Base-by-base conservation (phyloP, 306 rosid species). In the Casuarina cunninghamiana region DNA sequence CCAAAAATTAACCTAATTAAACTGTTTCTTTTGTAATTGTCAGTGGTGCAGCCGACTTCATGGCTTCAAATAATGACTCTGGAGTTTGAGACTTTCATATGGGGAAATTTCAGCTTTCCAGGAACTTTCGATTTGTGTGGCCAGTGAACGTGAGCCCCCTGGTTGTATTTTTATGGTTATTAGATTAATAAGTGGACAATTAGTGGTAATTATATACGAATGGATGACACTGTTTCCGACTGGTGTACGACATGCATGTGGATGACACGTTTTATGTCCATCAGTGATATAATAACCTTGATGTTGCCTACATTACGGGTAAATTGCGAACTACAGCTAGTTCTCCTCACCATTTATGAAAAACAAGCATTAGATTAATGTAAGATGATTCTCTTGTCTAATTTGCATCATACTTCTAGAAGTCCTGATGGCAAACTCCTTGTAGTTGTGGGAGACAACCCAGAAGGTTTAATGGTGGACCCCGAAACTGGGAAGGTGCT, bases 401-500 rank as follows among this genome's bases (percentile, higher is more conserved):
- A 48, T 73, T 74, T 80, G 85, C 87, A 94, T 97, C 98, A 94
- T 86, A 83, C 94, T 70, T 88, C 96, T 53, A 70, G 90, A 86
- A 94, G 96, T 67, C 96, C 97, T 5, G 90, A 89, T 84, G 91
- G 89, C 51, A 91, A 91, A 80, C 90, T 87, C 71, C 80, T 91
- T 66, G 89, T 55, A 15, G 80, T 91, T 77, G 98, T 91, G 72
- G 98, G 97, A 45, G 98, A 94, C 84, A 85, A 94, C 80, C 98
- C 96, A 10, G 93, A 94, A 39, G 94, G 94, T 43, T 9, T 90
- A 63, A 76, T 94, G 74, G 97, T 87, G 63, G 93, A 94, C 89
- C 88, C 98, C 51, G 97, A 90, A 83, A 85, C 94, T 26, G 98
- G 98, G 80, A 91, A 91, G 98, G 98, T 94, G 79, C 66, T 83